Percentiles rank a stretch among this genome's conserved stretches.
Conservation (phyloP, 331 rosid genomes). For the Dryas integrifolia region DNA sequence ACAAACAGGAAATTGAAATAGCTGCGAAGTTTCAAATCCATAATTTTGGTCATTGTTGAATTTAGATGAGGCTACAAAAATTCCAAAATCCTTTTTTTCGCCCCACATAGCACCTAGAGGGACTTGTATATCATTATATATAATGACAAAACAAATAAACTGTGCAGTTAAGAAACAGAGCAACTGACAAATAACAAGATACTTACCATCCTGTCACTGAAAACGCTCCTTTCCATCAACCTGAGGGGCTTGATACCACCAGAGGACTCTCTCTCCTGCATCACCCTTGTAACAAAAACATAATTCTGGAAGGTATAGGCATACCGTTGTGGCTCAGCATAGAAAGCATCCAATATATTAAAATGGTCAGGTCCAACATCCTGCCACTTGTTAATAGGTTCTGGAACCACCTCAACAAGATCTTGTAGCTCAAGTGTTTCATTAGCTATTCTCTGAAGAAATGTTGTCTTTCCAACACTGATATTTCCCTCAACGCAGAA, state of each 20-base stretch:
- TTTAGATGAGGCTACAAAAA: background rate
- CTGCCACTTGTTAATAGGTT: conserved; percentile 92
- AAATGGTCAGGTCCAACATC: conserved; percentile 96
- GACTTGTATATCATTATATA: background rate
- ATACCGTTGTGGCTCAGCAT: conserved; percentile 93
- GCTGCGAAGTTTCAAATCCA: conserved; percentile 31
- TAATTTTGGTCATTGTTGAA: conserved; percentile 22
- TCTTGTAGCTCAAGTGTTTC: conserved; percentile 90
- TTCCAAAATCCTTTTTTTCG: background rate
- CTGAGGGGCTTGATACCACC: conserved; percentile 95
- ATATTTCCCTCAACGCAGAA: conserved; percentile 97
- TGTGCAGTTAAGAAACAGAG: background rate
- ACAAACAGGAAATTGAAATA: conserved; percentile 24
- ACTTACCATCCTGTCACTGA: conserved; percentile 96
- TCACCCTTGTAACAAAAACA: conserved; percentile 90
- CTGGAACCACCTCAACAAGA: conserved; percentile 96
- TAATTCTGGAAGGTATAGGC: conserved; percentile 99
- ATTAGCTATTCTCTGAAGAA: conserved; percentile 89
- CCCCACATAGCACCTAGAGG: background rate
- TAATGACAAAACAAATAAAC: background rate
- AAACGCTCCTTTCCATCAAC: conserved; percentile 98
- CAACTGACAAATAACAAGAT: background rate
- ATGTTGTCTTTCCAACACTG: conserved; percentile 92
- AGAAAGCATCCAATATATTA: conserved; percentile 86
- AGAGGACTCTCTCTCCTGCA: conserved; percentile 98